Base-by-base conservation (phyloP, 805 yeast species). In the Yamadazyma paraphyllophila region DNA sequence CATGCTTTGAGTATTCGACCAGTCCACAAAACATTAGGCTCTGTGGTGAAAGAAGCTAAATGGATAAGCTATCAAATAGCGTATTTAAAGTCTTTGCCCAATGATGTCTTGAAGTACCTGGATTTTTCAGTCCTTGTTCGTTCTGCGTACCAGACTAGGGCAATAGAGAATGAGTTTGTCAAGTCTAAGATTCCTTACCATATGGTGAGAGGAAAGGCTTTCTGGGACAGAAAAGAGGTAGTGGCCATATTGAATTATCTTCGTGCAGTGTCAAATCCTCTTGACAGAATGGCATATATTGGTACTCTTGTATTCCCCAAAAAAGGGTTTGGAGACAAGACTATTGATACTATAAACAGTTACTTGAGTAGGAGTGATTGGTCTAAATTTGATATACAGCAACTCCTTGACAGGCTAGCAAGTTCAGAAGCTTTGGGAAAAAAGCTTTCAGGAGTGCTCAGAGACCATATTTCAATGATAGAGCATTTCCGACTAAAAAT, bases 151-250 rank as follows among this genome's bases (percentile, higher is more conserved):
- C 81, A 79, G 53, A 79, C 89, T 0, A 66, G 85, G 42, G 71
- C 64, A 3, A 66, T 90, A 7, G 97, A 90, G 57, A 76, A 74
- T 27, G 85, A 80, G 14, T 65, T 92, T 17, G 69, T 79, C 1
- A 71, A 66, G 39, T 60, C 63, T 2, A 67, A 76, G 3, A 74
- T 90, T 2, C 90, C 94, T 0, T 86, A 87, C 55, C 64, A 66
- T 7, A 75, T 90, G 47, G 71, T 85, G 0, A 82, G 83, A 43
- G 97, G 97, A 0, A 72, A 71, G 36, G 83, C 89, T 1, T 87
- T 89, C 56, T 88, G 95, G 92, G 88, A 85, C 34, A 63, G 84
- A 34, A 78, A 77, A 45, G 96, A 88, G 56, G 82, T 88, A 12
- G 69, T 72, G 16, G 64, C 78, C 0, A 72, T 87, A 46, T 49